These are phyloP conservation scores for Geotrichum cucujoidarum DNA, from an alignment of 1,139 yeast species.

Conservation along the genomic window DNA sequence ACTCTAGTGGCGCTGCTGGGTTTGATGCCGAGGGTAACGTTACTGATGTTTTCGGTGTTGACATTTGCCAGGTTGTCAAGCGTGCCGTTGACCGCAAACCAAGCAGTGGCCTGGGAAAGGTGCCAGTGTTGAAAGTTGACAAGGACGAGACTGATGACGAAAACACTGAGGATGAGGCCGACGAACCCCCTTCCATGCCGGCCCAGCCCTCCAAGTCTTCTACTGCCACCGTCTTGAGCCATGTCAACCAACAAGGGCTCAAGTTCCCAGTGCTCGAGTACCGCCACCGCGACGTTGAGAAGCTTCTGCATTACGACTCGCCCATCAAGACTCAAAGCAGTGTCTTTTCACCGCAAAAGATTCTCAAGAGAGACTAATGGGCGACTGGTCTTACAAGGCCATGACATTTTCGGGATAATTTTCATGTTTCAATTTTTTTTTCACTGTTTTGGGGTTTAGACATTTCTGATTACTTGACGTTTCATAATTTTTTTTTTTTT, in stretches of 20 bases:
- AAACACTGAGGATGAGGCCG: slow-evolving; percentile 13
- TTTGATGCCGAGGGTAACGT: slow-evolving; percentile 27
- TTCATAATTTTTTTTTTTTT: no score
- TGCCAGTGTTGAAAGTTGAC: slow-evolving; percentile 11
- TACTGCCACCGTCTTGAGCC: neutral
- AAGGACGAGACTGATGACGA: slow-evolving; percentile 20
- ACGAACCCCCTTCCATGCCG: neutral
- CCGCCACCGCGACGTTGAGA: slow-evolving; percentile 16
- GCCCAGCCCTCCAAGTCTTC: neutral
- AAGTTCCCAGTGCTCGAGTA: slow-evolving; percentile 9
- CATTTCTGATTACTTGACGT: neutral
- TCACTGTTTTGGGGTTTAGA: no score
- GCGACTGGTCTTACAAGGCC: no score
- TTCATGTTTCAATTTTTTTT: no score
- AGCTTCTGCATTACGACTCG: slow-evolving; percentile 27
- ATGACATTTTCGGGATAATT: no score
- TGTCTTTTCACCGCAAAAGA: slow-evolving; percentile 26
- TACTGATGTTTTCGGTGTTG: slow-evolving; percentile 52
- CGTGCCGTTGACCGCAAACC: slow-evolving; percentile 40
- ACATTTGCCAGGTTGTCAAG: slow-evolving; percentile 51
- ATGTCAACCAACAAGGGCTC: neutral
- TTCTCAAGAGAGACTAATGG: slow-evolving; percentile 10
- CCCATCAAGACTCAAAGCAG: slow-evolving; percentile 32
- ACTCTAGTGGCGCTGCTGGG: slow-evolving; percentile 26
- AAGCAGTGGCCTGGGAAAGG: neutral